Base-by-base conservation (phyloP, 768 basidiomycete species). In the Amanita rubescens region DNA sequence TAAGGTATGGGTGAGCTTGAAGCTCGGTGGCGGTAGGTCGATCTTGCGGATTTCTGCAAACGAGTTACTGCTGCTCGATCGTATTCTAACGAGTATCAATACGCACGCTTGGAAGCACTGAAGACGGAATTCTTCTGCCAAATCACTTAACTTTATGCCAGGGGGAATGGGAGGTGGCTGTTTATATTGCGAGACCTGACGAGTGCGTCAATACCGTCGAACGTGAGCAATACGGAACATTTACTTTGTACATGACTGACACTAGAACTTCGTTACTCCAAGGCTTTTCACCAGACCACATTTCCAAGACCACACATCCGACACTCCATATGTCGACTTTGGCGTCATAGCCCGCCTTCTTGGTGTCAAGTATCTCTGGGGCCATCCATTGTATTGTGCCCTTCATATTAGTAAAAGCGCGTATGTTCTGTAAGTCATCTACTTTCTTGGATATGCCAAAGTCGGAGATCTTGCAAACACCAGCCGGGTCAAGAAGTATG, bases 331-430 rank as follows among this genome's bases (percentile, higher is more conserved):
- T 92, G 63, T 98, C 94, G 43, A 95, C 84, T 66, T 97, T 97
- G n/a, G 81, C 82, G 60, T 87, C 87, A 67, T 98, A 97, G 0
- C 91, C 91, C 49, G 80, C 78, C 57, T 78, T 76, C 56, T 81
- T 78, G 48, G 81, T 76, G 57, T 84, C 77, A 14, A 90, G 68
- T 30, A 91, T 82, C 69, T 90, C 94, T 0, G 93, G 94, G 1
- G 94, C 93, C 93, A 96, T 95, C 91, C 94, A 98, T 64, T 87
- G 94, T 12, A 90, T 81, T 0, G 93, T 94, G 5, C 94, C 94
- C 68, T 84, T 85, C 85, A 96, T 87, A 14, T 78, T 79, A 1
- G 91, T 91, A 42, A 73, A 76, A 47, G 82, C 84, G 44, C 82
- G 80, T 12, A 75, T 80, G 57, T 64, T 58, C 24, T 77, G 70